Conservation (phyloP, 352 stramenopile genomes). For the Vaucheria bursata region DNA sequence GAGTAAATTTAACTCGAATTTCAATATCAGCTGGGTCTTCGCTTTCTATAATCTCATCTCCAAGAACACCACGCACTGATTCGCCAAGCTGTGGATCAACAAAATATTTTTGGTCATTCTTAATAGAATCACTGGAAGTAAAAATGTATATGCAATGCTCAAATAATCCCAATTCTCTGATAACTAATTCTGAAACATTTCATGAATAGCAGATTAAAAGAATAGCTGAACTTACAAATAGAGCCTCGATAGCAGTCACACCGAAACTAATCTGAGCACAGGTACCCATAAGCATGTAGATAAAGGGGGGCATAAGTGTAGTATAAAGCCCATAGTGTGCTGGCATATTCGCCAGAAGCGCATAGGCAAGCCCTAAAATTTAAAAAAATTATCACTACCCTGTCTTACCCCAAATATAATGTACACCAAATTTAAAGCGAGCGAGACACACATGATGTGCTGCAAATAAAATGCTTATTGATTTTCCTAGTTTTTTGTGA, state of each 20-base stretch:
- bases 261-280: slow-evolving; percentile 40
- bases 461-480: too few species aligned
- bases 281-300: slow-evolving; percentile 43
- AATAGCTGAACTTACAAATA: slow-evolving; percentile 1
- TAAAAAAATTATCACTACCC: not conserved
- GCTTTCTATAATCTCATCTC: not conserved
- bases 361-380: slow-evolving; percentile 66
- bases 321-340: slow-evolving; percentile 78
- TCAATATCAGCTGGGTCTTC: not conserved
- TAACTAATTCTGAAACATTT: too few species aligned
- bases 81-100: slow-evolving; percentile 12
- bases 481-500: too few species aligned
- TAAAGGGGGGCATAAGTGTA: slow-evolving; percentile 61
- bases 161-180: too few species aligned
- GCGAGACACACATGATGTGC: too few species aligned
- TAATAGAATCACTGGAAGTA: too few species aligned
- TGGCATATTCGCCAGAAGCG: slow-evolving; percentile 69
- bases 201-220: too few species aligned
- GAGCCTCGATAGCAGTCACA: slow-evolving; percentile 17
- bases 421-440: too few species aligned
- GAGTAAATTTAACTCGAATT: not conserved
- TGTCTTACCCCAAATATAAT: not conserved
- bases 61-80: slow-evolving; percentile 10
- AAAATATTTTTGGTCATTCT: too few species aligned
- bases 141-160: too few species aligned